Evolutionary conservation across 2,329 filamentous ascomycete species (phyloP), one percentile per base, ranked within the genome.

Genomic region (Aspergillus cejpii): DNA sequence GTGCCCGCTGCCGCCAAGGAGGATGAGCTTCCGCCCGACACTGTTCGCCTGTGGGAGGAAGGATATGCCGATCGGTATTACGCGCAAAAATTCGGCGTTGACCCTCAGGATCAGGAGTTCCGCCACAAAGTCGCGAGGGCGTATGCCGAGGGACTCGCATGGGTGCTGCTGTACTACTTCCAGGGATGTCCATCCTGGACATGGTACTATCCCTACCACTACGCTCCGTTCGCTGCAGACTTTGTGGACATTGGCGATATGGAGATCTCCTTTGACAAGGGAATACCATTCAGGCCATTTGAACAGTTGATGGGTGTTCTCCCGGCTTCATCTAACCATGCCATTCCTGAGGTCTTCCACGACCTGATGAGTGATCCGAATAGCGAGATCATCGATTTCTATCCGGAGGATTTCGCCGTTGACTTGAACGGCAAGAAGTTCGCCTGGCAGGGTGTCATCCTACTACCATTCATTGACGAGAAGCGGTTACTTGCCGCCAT

Each of bases 161-260:
- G 94, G 92, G 92, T 98, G 29, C 73, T 98, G 40, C 75, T 90
- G 27, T 98, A 98, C 69, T 98, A 98, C 66, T 95, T 96, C 67
- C 92, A 98, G 67, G 92, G 92, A 20, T 98, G 92, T 59, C 89
- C 92, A 17, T 96, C 89, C 0, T 98, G 94, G 92, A 94, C 91
- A 41, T 98, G 92, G 92, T 98, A 92, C 65, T 98, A 96, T 62
- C 92, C 92, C 0, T 94, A 97, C 61, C 92, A 98, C 64, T 98
- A 98, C 63, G 94, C 92, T 1, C 92, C 94, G 3, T 98, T 98
- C 63, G 92, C 92, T 2, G 86, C 89, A 41, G 92, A 98, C 66
- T 98, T 98, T 65, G 83, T 85, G 47, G 83, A 90, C 44, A 75
- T 98, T 37, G 79, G 76, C 41, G 82, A 88, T 55, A 81, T 95